Base-by-base conservation (phyloP, 1,139 yeast species). In the Kazachstania sp. region DNA sequence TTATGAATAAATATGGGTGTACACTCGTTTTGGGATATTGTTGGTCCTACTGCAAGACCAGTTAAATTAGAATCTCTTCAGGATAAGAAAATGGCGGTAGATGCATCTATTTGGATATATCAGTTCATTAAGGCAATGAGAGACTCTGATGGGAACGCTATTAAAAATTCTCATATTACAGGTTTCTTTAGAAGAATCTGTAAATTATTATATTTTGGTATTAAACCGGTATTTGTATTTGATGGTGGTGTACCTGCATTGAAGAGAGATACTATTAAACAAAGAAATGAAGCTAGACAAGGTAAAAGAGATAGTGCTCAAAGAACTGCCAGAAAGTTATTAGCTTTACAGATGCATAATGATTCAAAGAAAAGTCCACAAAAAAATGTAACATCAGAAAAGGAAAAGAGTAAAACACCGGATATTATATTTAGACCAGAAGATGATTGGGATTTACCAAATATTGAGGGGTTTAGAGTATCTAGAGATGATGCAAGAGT, bases 81-180 rank as follows among this genome's bases (percentile, higher is more conserved):
- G 16, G 78, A 88, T 51, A 84, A 84, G 63, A 73, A 77, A 49
- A 71, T 94, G 57, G 98, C 98, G 0, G 94, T 94, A 11, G 99
- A 94, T 71, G 99, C 98, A 0, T 90, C 97, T 2, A 94, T 94
- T 55, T 94, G 99, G 99, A 86, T 94, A 47, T 94, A 94, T 63
- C 99, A 94, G 65, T 94, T 94, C 61, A 71, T 94, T 54, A 92
- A 90, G 62, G 98, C 98, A 1, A 95, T 92, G 23, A 74, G 98
- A 56, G 96, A 88, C 61, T 70, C 78, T 40, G 85, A 85, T 39
- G 98, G 97, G 16, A 79, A 85, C 52, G 78, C 86, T 1, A 66
- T 92, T 51, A 76, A 77, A 37, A 85, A 81, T 53, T 83, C 97
- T 0, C 98, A 94, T 64, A 79, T 92, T 19, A 84, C 90, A 28